A percentile compares a stretch with the other conserved stretches of the same genome.
Evolutionary conservation across 139 green algal species (phyloP).

Genomic region (Gonium pectorale): DNA sequence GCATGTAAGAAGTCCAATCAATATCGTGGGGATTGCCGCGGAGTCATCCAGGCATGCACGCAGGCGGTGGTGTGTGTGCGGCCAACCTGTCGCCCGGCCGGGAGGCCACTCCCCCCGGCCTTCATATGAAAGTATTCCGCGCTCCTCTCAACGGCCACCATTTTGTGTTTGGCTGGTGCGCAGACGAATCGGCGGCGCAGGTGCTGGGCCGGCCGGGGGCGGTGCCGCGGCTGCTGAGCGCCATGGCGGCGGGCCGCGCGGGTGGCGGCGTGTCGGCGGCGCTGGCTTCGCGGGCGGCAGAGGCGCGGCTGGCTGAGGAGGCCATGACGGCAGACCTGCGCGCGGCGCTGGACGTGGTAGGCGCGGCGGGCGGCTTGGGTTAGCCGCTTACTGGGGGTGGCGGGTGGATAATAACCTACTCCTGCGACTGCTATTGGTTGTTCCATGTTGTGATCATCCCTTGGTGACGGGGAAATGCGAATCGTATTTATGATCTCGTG

Average conservation of each 20-base stretch:
- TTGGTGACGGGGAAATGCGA: background rate
- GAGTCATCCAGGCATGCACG: too few relatives aligned
- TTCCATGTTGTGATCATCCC: background rate
- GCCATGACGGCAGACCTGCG: slow-evolving; percentile 43
- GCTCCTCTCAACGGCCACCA: background rate
- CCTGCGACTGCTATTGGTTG: background rate
- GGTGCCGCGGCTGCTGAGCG: slow-evolving; percentile 55
- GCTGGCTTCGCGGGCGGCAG: slow-evolving; percentile 27
- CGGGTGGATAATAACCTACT: background rate
- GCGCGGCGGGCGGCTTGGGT: background rate
- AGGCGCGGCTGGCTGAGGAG: slow-evolving; percentile 9
- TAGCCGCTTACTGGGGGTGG: background rate
- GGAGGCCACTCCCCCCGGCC: background rate
- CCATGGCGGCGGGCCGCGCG: slow-evolving; percentile 33
- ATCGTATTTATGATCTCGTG: too few relatives aligned
- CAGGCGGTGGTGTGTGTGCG: too few relatives aligned
- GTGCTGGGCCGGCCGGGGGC: slow-evolving; percentile 59
- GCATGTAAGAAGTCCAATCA: too few relatives aligned
- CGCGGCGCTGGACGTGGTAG: slow-evolving; percentile 36
- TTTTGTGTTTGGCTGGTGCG: background rate
- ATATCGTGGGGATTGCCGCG: too few relatives aligned
- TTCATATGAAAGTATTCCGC: background rate
- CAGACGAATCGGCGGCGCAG: slow-evolving; percentile 23
- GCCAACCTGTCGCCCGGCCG: too few relatives aligned
- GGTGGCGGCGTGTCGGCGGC: slow-evolving; percentile 19